Evolutionary conservation across 768 basidiomycete genomes (phyloP).

Genomic region (Kwoniella mangroviensis): DNA sequence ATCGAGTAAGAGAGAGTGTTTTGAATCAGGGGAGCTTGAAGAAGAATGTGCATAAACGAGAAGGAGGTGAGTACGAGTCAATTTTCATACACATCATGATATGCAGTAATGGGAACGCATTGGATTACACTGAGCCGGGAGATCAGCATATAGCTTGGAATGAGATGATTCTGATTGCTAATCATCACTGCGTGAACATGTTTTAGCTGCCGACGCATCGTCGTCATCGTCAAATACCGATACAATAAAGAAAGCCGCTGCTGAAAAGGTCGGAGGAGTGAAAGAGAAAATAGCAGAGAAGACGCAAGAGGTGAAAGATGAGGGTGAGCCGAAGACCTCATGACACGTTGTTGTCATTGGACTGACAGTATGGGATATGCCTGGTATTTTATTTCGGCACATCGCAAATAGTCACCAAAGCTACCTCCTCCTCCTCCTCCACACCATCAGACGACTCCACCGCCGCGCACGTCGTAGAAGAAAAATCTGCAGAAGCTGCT

Average conservation of each 20-base stretch:
- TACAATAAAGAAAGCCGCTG: not conserved
- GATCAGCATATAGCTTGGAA: too few species aligned
- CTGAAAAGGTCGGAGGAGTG: not conserved
- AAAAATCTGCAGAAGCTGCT: slow-evolving; percentile 38
- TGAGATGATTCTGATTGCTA: too few species aligned
- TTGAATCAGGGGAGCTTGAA: slow-evolving; percentile 38
- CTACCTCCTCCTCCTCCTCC: slow-evolving; percentile 2
- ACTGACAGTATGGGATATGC: not conserved
- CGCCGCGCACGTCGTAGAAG: slow-evolving; percentile 19
- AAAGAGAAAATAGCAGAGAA: slow-evolving; percentile 3
- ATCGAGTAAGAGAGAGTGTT: slow-evolving; percentile 27
- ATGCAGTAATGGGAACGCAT: too few species aligned
- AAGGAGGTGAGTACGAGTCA: slow-evolving; percentile 7
- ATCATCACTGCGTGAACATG: too few species aligned
- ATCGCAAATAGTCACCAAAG: not conserved
- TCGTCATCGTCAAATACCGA: not conserved
- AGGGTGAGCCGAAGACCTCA: not conserved
- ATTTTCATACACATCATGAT: not conserved
- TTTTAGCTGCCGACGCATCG: not conserved
- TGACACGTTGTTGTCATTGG: not conserved
- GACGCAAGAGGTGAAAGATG: not conserved
- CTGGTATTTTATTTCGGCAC: not conserved
- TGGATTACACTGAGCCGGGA: too few species aligned
- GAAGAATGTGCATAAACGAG: slow-evolving; percentile 32
- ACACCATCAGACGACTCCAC: slow-evolving; percentile 5